phyloP scores from a whole-genome alignment of 2,329 filamentous ascomycete species.

The Incumbomyces delicatus region DNA sequence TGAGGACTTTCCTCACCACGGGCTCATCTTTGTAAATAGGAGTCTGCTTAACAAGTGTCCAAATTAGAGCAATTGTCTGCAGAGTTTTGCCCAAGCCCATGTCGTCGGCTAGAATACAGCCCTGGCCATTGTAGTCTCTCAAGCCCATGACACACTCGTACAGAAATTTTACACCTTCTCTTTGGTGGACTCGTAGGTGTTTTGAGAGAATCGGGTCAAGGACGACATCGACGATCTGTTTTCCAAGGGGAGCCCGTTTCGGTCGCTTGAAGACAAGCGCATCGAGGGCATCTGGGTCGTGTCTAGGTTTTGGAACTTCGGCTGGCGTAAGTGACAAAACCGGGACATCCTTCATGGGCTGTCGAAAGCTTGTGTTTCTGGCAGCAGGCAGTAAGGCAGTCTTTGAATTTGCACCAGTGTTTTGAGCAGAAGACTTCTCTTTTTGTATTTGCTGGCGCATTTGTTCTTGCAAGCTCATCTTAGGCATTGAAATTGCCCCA shows the following conservation, averaged over 20 bases:
- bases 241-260: conserved; percentile 46
- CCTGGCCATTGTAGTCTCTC: conserved; percentile 54
- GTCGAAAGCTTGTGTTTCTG: conserved; percentile 44
- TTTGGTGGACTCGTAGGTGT: conserved; percentile 57
- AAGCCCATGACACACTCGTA: conserved; percentile 71
- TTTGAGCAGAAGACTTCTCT: conserved; percentile 27
- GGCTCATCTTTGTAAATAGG: conserved; percentile 48
- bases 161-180: conserved; percentile 59
- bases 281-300: conserved; percentile 50
- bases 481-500: conserved; percentile 1
- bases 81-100: conserved; percentile 68
- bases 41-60: conserved; percentile 64
- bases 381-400: conserved; percentile 23
- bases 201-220: conserved; percentile 57
- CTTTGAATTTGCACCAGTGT: conserved; percentile 29
- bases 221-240: conserved; percentile 61
- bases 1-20: conserved; percentile 59
- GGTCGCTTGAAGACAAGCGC: conserved; percentile 61
- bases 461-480: conserved; percentile 19
- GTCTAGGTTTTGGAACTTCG: conserved; percentile 49
- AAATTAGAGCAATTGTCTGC: conserved; percentile 61
- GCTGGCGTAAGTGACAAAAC: conserved; percentile 37
- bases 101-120: conserved; percentile 63
- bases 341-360: conserved; percentile 47
- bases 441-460: conserved; percentile 19